Evolutionary conservation across 345 rosid species (phyloP).

Genomic region (Streptanthus diversifolius): DNA sequence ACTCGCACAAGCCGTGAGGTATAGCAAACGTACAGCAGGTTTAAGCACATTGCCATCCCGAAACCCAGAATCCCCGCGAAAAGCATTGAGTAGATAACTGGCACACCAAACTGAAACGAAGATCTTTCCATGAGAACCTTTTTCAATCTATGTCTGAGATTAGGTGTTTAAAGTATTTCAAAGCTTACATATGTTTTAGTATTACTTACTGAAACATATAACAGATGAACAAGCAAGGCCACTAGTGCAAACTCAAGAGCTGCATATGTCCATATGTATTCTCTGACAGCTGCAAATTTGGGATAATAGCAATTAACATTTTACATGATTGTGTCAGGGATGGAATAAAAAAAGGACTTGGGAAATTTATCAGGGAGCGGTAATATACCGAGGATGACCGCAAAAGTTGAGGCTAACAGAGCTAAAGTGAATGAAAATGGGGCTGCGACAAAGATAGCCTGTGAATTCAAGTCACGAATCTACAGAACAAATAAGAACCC

Average conservation of each 20-base stretch:
- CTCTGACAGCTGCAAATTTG: conserved; percentile 61
- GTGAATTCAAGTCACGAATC: conserved; percentile 62
- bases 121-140: background rate
- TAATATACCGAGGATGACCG: conserved; percentile 59
- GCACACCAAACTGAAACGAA: conserved; percentile 57
- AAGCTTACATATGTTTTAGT: background rate
- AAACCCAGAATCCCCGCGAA: conserved; percentile 69
- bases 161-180: background rate
- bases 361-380: background rate
- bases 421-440: conserved; percentile 81
- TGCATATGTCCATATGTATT: conserved; percentile 89
- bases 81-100: conserved; percentile 57
- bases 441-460: conserved; percentile 68
- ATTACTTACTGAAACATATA: conserved; percentile 57
- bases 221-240: conserved; percentile 54
- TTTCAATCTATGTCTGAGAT: background rate
- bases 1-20: conserved; percentile 45
- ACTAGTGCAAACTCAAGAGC: conserved; percentile 86
- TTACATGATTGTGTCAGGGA: background rate
- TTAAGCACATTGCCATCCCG: conserved; percentile 72
- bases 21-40: conserved; percentile 53
- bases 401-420: conserved; percentile 66
- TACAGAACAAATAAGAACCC: conserved; percentile 30
- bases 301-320: background rate
- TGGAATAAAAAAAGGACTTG: background rate